Evolutionary conservation across 2,329 filamentous ascomycete genomes (phyloP), one percentile per base, ranked within the genome.

Genomic region (Coniella lustricola): DNA sequence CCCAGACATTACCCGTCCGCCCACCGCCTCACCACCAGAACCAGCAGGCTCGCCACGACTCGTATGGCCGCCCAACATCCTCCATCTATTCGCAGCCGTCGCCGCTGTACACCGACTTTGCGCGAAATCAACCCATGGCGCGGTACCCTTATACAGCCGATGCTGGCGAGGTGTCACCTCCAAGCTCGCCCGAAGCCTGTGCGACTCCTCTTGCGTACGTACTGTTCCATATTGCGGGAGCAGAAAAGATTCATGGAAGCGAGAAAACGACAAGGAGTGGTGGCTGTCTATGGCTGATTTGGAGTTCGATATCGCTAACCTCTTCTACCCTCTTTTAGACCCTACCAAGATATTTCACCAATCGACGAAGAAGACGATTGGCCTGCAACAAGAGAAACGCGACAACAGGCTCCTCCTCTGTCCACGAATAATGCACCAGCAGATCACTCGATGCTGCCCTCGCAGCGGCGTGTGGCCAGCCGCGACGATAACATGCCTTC

Each of bases 61-160:
- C 48, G 14, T 16, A 44, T 17, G 50, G 44, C 53, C 73, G 75
- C 35, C 73, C 75, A n/a, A 56, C 69, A 7, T 84, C 82, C 29
- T 84, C 83, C 14, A 56, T 81, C 40, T 84, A 85, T 61, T 80
- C 81, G 39, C 73, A 77, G 60, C 73, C 69, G 38, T 78, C 72
- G 52, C 72, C 73, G 13, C 59, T 62, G 22, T 61, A 59, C 10
- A 56, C 64, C 13, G 59, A 54, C 37, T 66, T 67, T 47, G 59
- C 63, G 8, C 54, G 60, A n/a, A 52, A 60, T 43, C 49, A 54
- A 2, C n/a, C n/a, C 7, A 35, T 10, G 12, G 51, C 55, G 13
- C 33, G 40, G 9, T 44, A 29, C 10, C 25, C 25, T 5, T 29
- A 55, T 42, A 43, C 46, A 46, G 55, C 55, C 42, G 45, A 2